Conservation (phyloP, 192 early-diverging fungal species). For the Piromyces sp. region DNA sequence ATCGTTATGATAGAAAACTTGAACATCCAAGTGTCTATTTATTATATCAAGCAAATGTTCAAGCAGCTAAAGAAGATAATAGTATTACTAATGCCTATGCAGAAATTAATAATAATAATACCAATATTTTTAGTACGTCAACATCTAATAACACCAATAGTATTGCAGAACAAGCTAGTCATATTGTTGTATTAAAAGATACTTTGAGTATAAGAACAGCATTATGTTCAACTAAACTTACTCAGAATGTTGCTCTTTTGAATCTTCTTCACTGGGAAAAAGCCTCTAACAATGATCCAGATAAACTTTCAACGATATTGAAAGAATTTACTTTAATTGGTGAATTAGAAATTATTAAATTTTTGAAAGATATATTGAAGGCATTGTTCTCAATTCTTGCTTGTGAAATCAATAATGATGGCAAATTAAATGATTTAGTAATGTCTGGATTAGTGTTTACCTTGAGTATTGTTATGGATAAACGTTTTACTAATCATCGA, state of each 20-base stretch:
- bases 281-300: constrained; percentile 4
- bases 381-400: constrained; percentile 40
- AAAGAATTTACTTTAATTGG: constrained; percentile 34
- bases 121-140: neutral
- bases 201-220: constrained; percentile 27
- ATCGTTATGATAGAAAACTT: constrained; percentile 35
- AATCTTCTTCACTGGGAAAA: constrained; percentile 49
- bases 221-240: constrained; percentile 44
- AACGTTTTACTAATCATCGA: constrained; percentile 38
- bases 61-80: constrained; percentile 6
- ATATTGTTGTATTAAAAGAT: constrained; percentile 14
- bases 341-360: constrained; percentile 52
- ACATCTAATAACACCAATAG: neutral
- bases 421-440: constrained; percentile 20
- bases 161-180: neutral
- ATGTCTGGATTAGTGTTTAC: constrained; percentile 31
- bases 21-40: constrained; percentile 26
- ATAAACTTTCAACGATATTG: constrained; percentile 17
- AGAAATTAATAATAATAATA: constrained; percentile 8
- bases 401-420: constrained; percentile 6
- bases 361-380: constrained; percentile 40
- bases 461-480: constrained; percentile 37
- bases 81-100: constrained; percentile 6
- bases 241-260: constrained; percentile 39
- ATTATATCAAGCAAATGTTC: constrained; percentile 8